Conservation (phyloP, 208 protist genomes). For the Spironucleus salmonicida region DNA sequence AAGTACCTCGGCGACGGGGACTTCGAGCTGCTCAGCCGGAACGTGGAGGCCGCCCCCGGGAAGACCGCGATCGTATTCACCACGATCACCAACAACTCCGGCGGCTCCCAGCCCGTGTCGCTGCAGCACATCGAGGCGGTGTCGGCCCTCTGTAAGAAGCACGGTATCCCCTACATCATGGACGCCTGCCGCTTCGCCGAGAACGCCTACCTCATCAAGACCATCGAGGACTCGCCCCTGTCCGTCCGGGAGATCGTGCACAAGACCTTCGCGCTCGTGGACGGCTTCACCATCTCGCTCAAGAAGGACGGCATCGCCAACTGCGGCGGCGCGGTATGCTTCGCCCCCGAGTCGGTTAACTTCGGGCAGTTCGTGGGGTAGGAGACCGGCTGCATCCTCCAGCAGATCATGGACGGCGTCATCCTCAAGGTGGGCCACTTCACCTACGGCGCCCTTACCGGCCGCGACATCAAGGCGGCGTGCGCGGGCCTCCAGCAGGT, state of each 20-base stretch:
- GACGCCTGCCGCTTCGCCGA: constrained; percentile 47
- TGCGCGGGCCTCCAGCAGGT: background rate
- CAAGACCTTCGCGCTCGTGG: constrained; percentile 21
- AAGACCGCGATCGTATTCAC: constrained; percentile 34
- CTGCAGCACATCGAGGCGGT: constrained; percentile 41
- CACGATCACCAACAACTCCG: constrained; percentile 49
- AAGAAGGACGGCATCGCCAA: constrained; percentile 33
- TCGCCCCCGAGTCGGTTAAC: background rate
- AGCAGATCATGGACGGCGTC: background rate
- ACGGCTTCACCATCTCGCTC: constrained; percentile 29
- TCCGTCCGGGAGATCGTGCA: constrained; percentile 27
- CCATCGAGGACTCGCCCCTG: background rate
- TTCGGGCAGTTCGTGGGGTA: background rate
- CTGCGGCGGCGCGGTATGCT: constrained; percentile 5
- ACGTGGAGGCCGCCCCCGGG: background rate
- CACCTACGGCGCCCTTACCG: background rate
- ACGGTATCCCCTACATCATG: constrained; percentile 38
- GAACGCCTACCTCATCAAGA: constrained; percentile 48
- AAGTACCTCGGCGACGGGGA: background rate
- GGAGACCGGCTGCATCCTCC: background rate
- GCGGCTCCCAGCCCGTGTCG: constrained; percentile 44
- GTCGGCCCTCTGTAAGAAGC: constrained; percentile 22
- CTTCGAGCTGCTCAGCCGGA: background rate
- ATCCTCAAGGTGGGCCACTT: constrained; percentile 17
- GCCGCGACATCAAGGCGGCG: constrained; percentile 23